Evolutionary conservation across 1,284 basidiomycete genomes (phyloP), one percentile per base, ranked within the genome.

Genomic region (Boletus mariae): DNA sequence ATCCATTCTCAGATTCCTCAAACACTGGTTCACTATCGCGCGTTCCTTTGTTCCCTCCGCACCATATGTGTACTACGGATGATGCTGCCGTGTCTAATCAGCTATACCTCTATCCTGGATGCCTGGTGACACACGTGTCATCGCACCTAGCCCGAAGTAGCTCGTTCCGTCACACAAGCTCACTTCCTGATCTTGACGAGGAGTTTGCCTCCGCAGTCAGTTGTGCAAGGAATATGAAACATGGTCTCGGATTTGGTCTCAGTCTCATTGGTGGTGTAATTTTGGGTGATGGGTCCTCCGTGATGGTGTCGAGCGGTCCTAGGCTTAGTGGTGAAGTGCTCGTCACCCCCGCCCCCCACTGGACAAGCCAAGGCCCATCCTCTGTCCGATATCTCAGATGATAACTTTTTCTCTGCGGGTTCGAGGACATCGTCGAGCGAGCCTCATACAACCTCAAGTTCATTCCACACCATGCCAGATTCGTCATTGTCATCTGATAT

Each of bases 161-260:
- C 53, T 79, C 77, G 4, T 60, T 90, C 47, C 75, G 86, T 31
- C 77, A 88, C 31, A 87, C 83, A n/a, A 84, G 80, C 34, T 90
- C 87, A 0, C 77, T 90, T 72, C 15, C 20, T 20, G 20, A 20
- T 20, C 20, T 20, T 20, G 20, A 20, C 20, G 20, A 20, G 20
- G 20, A 20, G 20, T 20, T 20, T 20, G 20, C 20, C 20, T 20
- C 20, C 20, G 20, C 20, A 20, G 20, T 20, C 20, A 68, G 74
- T 40, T 68, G 75, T 26, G 78, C 77, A 13, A 68, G 76, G 45
- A 73, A 71, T 26, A 67, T 73, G 5, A 71, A 75, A 29, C 74
- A 75, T 20, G 77, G 76, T 20, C 67, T 78, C 8, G 77, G 78
- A 1, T 77, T 79, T 34, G 75, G 74, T 7, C 51, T 80, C 0